Evolutionary conservation across 495 filamentous ascomycete species (phyloP).

Genomic region (Penicillium cinerascens): DNA sequence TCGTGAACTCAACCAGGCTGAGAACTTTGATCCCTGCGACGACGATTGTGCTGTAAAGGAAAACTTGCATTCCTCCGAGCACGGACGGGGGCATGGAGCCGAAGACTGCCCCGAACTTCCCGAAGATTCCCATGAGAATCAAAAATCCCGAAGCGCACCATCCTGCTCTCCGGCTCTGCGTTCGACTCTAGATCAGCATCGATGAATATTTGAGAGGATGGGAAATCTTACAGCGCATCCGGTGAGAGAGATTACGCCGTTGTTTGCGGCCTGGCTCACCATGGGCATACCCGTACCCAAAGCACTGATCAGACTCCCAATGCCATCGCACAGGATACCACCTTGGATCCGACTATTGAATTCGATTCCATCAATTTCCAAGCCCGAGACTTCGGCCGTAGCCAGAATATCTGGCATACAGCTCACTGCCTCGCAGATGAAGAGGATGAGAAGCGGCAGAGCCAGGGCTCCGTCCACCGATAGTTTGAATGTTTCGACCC

Average conservation of each 20-base stretch:
- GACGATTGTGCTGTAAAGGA: slow-evolving; percentile 74
- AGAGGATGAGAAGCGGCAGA: slow-evolving; percentile 61
- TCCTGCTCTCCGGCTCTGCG: slow-evolving; percentile 39
- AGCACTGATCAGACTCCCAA: slow-evolving; percentile 72
- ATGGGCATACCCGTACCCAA: slow-evolving; percentile 75
- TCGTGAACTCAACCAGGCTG: slow-evolving; percentile 65
- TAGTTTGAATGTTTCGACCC: slow-evolving; percentile 78
- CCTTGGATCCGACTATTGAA: slow-evolving; percentile 86
- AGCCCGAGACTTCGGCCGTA: slow-evolving; percentile 70
- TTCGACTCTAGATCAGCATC: not conserved
- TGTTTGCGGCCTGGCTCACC: slow-evolving; percentile 75
- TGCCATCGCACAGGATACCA: slow-evolving; percentile 73
- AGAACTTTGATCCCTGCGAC: slow-evolving; percentile 80
- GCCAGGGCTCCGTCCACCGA: slow-evolving; percentile 75
- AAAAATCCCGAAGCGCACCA: slow-evolving; percentile 58
- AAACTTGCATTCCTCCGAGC: slow-evolving; percentile 84
- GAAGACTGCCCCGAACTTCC: slow-evolving; percentile 78
- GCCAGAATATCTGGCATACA: slow-evolving; percentile 82
- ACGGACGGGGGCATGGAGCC: slow-evolving; percentile 76
- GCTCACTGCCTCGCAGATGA: slow-evolving; percentile 64
- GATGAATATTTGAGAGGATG: slow-evolving; percentile 7
- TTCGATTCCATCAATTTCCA: slow-evolving; percentile 69
- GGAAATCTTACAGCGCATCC: slow-evolving; percentile 60
- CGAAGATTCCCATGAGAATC: slow-evolving; percentile 76
- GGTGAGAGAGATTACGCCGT: slow-evolving; percentile 79